A percentile compares a stretch with the other conserved stretches of the same genome.
Evolutionary conservation across 352 stramenopile genomes (phyloP).

Genomic region (Globisporangium canariense): DNA sequence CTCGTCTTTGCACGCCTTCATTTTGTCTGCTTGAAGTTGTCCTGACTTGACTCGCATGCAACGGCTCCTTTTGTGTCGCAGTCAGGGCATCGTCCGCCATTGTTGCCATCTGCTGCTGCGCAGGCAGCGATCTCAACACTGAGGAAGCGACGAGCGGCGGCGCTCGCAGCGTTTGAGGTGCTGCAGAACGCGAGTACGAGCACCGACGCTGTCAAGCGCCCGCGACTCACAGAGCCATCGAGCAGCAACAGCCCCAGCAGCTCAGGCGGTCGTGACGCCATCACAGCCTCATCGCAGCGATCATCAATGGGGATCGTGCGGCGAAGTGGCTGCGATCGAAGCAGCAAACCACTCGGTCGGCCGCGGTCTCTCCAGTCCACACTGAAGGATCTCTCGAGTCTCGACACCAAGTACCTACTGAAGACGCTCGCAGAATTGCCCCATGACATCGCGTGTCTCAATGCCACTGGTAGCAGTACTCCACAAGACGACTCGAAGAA

Average conservation of each 20-base stretch:
- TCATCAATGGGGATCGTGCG: not conserved
- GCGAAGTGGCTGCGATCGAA: not conserved
- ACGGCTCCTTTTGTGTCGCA: constrained; percentile 5
- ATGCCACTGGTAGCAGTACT: constrained; percentile 21
- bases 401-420: constrained; percentile 32
- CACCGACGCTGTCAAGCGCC: not conserved
- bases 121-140: not conserved
- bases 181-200: not conserved
- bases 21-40: not conserved
- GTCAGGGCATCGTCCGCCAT: not conserved
- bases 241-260: not conserved
- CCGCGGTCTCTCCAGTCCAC: constrained; percentile 39
- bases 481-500: not conserved
- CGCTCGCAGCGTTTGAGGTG: not conserved
- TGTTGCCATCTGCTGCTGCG: not conserved
- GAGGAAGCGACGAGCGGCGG: not conserved
- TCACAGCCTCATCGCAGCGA: not conserved
- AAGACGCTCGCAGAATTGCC: constrained; percentile 32
- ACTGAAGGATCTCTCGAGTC: constrained; percentile 30
- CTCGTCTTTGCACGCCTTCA: constrained; percentile 1
- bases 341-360: not conserved
- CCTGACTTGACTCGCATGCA: not conserved
- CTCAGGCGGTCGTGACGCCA: not conserved
- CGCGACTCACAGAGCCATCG: not conserved
- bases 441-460: constrained; percentile 38